Conservation (phyloP, 1,284 basidiomycete species). For the Heterobasidion occidentale region DNA sequence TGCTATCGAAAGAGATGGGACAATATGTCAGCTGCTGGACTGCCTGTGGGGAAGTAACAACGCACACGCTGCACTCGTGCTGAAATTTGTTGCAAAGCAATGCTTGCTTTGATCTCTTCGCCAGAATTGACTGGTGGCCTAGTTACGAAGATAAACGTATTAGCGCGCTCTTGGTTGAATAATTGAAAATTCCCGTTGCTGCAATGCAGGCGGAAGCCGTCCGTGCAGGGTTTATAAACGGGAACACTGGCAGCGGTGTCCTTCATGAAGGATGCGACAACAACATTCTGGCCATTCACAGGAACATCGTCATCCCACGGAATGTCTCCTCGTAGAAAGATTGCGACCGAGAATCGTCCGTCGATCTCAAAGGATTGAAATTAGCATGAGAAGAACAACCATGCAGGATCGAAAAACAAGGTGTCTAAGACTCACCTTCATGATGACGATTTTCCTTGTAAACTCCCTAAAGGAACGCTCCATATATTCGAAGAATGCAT, state of each 20-base stretch:
- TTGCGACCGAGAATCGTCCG: constrained; percentile 48
- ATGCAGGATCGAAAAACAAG: neutral
- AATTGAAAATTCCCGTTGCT: constrained; percentile 47
- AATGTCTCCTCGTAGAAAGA: constrained; percentile 54
- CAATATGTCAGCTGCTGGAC: neutral
- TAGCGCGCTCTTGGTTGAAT: constrained; percentile 39
- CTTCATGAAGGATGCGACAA: constrained; percentile 56
- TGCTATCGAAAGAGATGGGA: constrained; percentile 29
- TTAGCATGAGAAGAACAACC: neutral
- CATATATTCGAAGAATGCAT: constrained; percentile 55
- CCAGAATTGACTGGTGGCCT: constrained; percentile 36
- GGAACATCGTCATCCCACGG: constrained; percentile 49
- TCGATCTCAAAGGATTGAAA: constrained; percentile 36
- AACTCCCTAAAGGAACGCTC: constrained; percentile 46
- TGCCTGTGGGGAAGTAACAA: neutral
- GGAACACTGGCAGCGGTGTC: constrained; percentile 37
- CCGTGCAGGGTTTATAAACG: constrained; percentile 39
- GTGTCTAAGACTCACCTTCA: constrained; percentile 34
- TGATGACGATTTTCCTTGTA: constrained; percentile 46
- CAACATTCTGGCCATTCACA: constrained; percentile 34
- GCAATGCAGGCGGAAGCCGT: constrained; percentile 47
- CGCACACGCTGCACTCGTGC: constrained; percentile 39
- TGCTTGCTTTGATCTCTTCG: constrained; percentile 44
- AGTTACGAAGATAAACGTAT: constrained; percentile 54
- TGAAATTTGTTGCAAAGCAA: constrained; percentile 56